A percentile compares a stretch with the other conserved stretches of the same genome.
phyloP scores from a whole-genome alignment of 2,329 filamentous ascomycete species.

The Elsinoe batatas region DNA sequence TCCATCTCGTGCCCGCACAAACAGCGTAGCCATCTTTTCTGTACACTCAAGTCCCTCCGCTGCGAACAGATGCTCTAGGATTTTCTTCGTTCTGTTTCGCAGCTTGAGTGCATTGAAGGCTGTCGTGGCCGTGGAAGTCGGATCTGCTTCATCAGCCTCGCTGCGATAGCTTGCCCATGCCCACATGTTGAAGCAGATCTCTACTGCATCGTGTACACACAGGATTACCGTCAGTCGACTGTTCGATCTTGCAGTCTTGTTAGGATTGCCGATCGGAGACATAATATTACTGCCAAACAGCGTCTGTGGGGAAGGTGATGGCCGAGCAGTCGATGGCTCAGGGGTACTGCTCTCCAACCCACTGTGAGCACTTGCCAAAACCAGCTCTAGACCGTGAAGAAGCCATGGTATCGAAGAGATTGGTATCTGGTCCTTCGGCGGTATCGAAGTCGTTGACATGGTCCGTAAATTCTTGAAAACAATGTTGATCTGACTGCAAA shows the following conservation, averaged over 20 bases:
- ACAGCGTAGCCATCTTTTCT: constrained; percentile 80
- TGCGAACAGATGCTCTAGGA: constrained; percentile 85
- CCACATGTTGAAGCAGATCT: constrained; percentile 90
- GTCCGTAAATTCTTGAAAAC: constrained; percentile 63
- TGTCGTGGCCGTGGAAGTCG: constrained; percentile 58
- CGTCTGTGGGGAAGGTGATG: constrained; percentile 52
- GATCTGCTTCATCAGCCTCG: constrained; percentile 50
- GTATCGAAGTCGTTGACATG: constrained; percentile 41
- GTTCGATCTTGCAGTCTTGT: constrained; percentile 80
- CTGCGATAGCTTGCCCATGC: constrained; percentile 68
- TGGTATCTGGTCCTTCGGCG: constrained; percentile 21
- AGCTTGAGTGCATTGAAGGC: constrained; percentile 90
- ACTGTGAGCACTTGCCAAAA: constrained; percentile 79
- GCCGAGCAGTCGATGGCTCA: neutral
- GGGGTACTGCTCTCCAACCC: constrained; percentile 29
- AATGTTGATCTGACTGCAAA: constrained; percentile 66
- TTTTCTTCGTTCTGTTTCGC: constrained; percentile 75
- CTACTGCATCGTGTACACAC: constrained; percentile 93
- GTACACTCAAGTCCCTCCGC: constrained; percentile 89
- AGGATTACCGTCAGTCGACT: constrained; percentile 85
- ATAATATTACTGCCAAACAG: constrained; percentile 96
- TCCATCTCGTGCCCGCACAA: constrained; percentile 47
- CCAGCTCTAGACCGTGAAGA: constrained; percentile 85
- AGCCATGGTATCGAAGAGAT: constrained; percentile 65
- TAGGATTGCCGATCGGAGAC: constrained; percentile 62